Evolutionary conservation across 176 grass and related monocot genomes (phyloP).

Genomic region (Alloteropsis semialata): DNA sequence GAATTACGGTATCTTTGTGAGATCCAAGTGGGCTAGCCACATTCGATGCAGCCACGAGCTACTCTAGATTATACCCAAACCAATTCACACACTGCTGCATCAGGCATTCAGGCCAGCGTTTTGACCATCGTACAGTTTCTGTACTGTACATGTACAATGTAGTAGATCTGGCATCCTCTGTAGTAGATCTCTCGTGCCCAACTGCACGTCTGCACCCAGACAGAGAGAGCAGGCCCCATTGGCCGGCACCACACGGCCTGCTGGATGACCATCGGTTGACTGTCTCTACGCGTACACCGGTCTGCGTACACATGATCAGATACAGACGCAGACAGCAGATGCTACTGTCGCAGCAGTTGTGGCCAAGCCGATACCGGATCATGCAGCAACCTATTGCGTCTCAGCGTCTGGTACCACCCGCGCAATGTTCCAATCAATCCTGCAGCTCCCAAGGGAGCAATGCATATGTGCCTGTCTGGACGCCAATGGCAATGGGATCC

Average conservation of each 20-base stretch:
- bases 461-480: conserved; percentile 19
- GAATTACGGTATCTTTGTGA: background rate
- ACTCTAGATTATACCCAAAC: background rate
- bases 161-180: background rate
- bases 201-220: background rate
- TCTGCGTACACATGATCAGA: background rate
- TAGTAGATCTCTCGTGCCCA: background rate
- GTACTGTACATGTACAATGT: conserved; percentile 3
- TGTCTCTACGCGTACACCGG: background rate
- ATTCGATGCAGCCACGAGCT: background rate
- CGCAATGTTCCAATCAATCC: background rate
- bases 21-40: background rate
- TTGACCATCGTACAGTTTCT: conserved; percentile 5
- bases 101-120: background rate
- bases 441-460: conserved; percentile 17
- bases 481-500: background rate
- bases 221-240: background rate
- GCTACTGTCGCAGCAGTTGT: background rate
- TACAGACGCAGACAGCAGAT: conserved; percentile 15
- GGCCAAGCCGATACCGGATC: conserved; percentile 16
- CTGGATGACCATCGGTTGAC: background rate
- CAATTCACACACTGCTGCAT: background rate
- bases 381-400: background rate
- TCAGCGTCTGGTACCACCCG: background rate
- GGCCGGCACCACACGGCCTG: background rate